Conservation (phyloP, 805 yeast species). For the Sporopachydermia quercuum region DNA sequence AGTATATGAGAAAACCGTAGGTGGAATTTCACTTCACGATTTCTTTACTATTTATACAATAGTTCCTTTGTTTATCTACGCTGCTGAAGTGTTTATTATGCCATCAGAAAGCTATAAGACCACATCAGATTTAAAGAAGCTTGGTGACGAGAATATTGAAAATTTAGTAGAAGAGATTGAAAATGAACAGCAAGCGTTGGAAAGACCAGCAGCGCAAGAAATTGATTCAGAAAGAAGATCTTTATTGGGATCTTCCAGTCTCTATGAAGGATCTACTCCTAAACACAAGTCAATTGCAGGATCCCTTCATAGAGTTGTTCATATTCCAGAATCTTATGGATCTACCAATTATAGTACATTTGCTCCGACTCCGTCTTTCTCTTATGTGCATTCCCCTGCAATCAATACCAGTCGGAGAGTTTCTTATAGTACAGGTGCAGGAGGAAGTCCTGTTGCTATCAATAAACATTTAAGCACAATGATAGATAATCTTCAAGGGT, state of each 20-base stretch:
- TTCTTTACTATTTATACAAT: constrained; percentile 57
- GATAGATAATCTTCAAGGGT: not conserved
- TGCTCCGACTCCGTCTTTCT: not conserved
- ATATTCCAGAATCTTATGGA: not conserved
- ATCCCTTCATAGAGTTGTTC: not conserved
- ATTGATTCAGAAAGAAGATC: constrained; percentile 19
- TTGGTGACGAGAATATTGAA: constrained; percentile 27
- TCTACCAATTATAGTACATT: not conserved
- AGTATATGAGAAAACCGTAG: constrained; percentile 30
- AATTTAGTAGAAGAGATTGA: constrained; percentile 3
- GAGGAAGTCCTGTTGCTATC: not conserved
- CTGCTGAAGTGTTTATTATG: constrained; percentile 69
- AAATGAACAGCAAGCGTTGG: constrained; percentile 3
- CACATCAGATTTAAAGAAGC: constrained; percentile 35
- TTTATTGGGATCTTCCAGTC: too few relatives aligned
- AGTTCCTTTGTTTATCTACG: constrained; percentile 65
- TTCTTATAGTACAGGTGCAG: not conserved
- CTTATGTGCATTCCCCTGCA: not conserved
- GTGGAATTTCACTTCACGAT: constrained; percentile 27
- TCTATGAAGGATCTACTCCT: too few relatives aligned
- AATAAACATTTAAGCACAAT: not conserved
- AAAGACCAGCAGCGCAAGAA: constrained; percentile 34
- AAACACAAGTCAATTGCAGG: not conserved
- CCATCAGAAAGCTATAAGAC: constrained; percentile 67
- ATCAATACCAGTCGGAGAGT: not conserved